Base-by-base conservation (phyloP, 1,139 yeast species). In the Suhomyces terraborum region DNA sequence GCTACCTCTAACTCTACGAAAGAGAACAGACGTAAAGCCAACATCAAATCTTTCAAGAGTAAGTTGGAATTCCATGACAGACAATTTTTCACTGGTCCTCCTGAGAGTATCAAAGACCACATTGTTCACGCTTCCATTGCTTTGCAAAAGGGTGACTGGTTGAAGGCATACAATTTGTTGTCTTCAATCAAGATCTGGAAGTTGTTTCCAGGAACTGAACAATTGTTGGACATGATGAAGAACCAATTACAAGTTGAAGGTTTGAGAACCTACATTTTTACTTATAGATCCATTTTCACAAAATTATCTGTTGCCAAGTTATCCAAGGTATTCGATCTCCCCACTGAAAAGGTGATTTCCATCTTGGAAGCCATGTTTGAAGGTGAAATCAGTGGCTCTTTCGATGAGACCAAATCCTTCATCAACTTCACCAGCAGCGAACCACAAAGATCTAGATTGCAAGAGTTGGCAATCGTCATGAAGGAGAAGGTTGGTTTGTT, bases 1-100 rank as follows among this genome's bases (percentile, higher is more conserved):
- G 72, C 72, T 23, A 85, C 59, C 63, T 73, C 72, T 37, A 59
- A 67, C 45, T 63, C 66, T 47, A 50, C 63, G 49, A 52, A 82
- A 75, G 66, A 80, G 73, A 59, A 64, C 43, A 82, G 79, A 67
- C 82, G 87, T 67, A 78, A 82, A 57, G 76, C 84, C 47, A 69
- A 80, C 45, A 73, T 84, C 55, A 89, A 88, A 68, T 88, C 96
- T 26, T 89, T 93, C 75, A 84, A 94, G 70, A 83, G 95, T 63
- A 81, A 88, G 66, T 79, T 93, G 55, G 98, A 93, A 61, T 87
- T 86, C 72, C 91, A 88, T 60, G 96, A 91, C 62, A 85, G 94
- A 66, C 96, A 93, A 65, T 87, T 85, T 48, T 93, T 93, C 74
- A 88, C 91, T 51, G 98, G 98, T 28, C 98, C 98, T 32, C 97